Conservation (phyloP, 495 filamentous ascomycete species). For the Podospora sp. region DNA sequence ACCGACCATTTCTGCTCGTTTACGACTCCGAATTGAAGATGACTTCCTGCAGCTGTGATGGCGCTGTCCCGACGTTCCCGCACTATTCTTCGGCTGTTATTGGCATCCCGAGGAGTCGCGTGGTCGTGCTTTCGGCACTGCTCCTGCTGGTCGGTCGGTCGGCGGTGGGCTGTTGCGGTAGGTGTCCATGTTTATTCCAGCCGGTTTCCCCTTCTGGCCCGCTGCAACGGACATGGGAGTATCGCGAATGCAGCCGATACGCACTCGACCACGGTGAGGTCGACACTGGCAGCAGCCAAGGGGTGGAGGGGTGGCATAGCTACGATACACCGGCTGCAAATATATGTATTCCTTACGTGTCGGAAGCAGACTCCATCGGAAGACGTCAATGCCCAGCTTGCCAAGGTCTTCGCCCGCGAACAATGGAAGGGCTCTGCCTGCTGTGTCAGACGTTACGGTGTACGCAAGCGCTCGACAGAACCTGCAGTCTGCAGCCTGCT, state of each 20-base stretch:
- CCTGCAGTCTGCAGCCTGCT: slow-evolving; percentile 13
- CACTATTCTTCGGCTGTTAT: no score
- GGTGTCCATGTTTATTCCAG: not conserved
- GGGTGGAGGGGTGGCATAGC: no score
- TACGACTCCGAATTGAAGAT: not conserved
- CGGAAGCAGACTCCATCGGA: slow-evolving; percentile 14
- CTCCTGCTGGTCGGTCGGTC: not conserved
- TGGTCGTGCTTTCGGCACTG: not conserved
- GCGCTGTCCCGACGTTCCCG: not conserved
- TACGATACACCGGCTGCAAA: not conserved
- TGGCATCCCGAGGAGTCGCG: not conserved
- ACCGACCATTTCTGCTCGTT: not conserved
- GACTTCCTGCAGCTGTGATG: not conserved
- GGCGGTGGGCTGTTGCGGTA: not conserved
- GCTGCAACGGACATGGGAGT: not conserved
- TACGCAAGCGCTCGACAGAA: slow-evolving; percentile 15
- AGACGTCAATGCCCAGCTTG: slow-evolving; percentile 2
- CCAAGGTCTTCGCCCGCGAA: not conserved
- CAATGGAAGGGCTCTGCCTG: not conserved
- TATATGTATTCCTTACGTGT: slow-evolving; percentile 8
- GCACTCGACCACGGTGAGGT: not conserved
- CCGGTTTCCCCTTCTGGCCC: not conserved
- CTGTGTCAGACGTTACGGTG: slow-evolving; percentile 9
- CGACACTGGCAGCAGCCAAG: not conserved
- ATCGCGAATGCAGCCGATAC: not conserved